Base-by-base conservation (phyloP, 179 eudicot species). In the Pouteria campechiana region DNA sequence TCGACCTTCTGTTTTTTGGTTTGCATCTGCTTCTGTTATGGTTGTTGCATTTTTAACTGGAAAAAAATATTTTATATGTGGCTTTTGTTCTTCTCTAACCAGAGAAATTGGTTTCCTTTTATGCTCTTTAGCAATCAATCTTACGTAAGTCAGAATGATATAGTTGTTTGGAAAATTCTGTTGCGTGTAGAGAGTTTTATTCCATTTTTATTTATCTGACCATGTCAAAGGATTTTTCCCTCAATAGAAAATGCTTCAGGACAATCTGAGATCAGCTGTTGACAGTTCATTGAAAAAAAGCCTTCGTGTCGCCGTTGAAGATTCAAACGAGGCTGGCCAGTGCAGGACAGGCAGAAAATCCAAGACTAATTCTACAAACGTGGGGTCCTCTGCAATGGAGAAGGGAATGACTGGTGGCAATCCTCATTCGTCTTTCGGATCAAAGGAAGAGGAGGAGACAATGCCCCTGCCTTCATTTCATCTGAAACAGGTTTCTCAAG, bases 221-320 rank as follows among this genome's bases (percentile, higher is more conserved):
- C 14, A 14, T 25, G 25, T 54, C 55, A 27, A 48, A 46, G 33
- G 17, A 34, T 30, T 59, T 21, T 43, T 42, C 1, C 25, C 3
- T 14, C 8, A 24, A 13, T 27, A 75, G 80, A 73, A 66, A 48
- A 83, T 88, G 92, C 78, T 82, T 73, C 84, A 67, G 55, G 87
- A 75, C 56, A 64, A 67, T 43, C 54, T 70, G 35, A 81, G 75
- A 69, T 61, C 94, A 64, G 62, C 60, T 53, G 75, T 75, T 25
- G 83, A 76, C 61, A 79, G 81, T 70, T 71, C 94, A 66, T 88
- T 88, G n/a, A n/a, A n/a, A n/a, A n/a, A n/a, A n/a, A n/a, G n/a
- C n/a, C n/a, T n/a, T n/a, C n/a, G n/a, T 63, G 59, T 83, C 54
- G 68, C 69, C 24, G 83, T 94, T 50, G 82, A 84, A 50, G 87